Evolutionary conservation across 768 basidiomycete species (phyloP).

Genomic region (Terana coerulea): DNA sequence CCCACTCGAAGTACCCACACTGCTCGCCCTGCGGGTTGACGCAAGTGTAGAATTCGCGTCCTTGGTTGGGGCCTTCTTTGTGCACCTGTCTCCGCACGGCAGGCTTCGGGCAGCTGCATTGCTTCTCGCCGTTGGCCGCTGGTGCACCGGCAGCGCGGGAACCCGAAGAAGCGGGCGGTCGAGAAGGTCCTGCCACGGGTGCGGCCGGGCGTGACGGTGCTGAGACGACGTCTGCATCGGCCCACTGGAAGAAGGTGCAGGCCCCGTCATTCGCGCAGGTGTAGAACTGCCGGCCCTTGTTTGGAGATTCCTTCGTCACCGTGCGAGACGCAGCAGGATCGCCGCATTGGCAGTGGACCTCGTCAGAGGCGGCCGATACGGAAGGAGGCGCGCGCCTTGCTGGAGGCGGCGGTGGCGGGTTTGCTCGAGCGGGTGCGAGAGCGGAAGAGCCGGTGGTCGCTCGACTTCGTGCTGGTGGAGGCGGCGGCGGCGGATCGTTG

Average conservation of each 20-base stretch:
- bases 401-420: slow-evolving; percentile 17
- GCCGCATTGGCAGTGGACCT: slow-evolving; percentile 48
- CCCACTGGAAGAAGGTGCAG: slow-evolving; percentile 30
- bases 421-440: slow-evolving; percentile 12
- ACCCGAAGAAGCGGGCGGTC: background rate
- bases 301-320: slow-evolving; percentile 48
- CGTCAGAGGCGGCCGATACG: background rate
- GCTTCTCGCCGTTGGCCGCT: slow-evolving; percentile 10
- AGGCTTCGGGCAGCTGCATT: slow-evolving; percentile 56
- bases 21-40: slow-evolving; percentile 36
- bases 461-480: background rate
- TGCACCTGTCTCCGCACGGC: slow-evolving; percentile 47
- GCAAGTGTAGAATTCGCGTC: slow-evolving; percentile 79
- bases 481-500: slow-evolving; percentile 6
- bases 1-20: slow-evolving; percentile 61
- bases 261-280: slow-evolving; percentile 42
- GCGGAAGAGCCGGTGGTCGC: slow-evolving; percentile 1
- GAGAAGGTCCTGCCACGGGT: background rate
- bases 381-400: slow-evolving; percentile 20
- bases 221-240: background rate
- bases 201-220: background rate
- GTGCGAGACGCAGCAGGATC: slow-evolving; percentile 36
- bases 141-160: background rate
- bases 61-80: slow-evolving; percentile 73
- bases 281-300: slow-evolving; percentile 55